Percentiles rank a stretch among this genome's conserved stretches.
Evolutionary conservation across 2,329 filamentous ascomycete species (phyloP).

Genomic region (Scolecobasidium constrictum): DNA sequence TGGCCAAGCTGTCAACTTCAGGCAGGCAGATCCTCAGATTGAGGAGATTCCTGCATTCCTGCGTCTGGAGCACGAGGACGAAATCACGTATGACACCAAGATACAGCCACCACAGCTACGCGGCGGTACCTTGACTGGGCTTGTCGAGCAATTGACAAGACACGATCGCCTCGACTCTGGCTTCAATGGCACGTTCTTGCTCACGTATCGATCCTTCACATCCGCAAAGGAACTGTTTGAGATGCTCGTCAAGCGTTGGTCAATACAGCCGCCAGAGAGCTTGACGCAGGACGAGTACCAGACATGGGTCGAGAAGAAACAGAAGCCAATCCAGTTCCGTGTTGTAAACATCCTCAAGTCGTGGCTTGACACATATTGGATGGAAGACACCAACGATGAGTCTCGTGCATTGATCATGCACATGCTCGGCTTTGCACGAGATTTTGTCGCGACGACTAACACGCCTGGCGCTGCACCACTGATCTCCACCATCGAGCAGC

Average conservation of each 20-base stretch:
- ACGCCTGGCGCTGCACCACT: constrained; percentile 79
- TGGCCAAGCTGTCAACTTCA: constrained; percentile 17
- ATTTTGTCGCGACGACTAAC: constrained; percentile 85
- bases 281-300: constrained; percentile 68
- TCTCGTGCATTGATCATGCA: constrained; percentile 77
- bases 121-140: constrained; percentile 75
- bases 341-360: constrained; percentile 97
- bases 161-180: constrained; percentile 91
- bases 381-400: constrained; percentile 81
- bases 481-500: constrained; percentile 79
- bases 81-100: constrained; percentile 84
- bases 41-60: constrained; percentile 80
- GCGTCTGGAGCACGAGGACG: constrained; percentile 74
- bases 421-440: constrained; percentile 82
- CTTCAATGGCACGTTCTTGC: constrained; percentile 95
- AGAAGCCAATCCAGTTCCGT: constrained; percentile 89
- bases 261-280: constrained; percentile 80
- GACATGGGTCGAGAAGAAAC: constrained; percentile 84
- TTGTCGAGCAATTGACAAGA: constrained; percentile 90
- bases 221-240: constrained; percentile 85
- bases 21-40: constrained; percentile 19
- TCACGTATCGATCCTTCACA: constrained; percentile 94
- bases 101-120: constrained; percentile 64
- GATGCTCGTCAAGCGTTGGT: constrained; percentile 81
- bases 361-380: constrained; percentile 99